Evolutionary conservation across 129 eudicot genomes (phyloP).

Genomic region (Flaveria linearis): DNA sequence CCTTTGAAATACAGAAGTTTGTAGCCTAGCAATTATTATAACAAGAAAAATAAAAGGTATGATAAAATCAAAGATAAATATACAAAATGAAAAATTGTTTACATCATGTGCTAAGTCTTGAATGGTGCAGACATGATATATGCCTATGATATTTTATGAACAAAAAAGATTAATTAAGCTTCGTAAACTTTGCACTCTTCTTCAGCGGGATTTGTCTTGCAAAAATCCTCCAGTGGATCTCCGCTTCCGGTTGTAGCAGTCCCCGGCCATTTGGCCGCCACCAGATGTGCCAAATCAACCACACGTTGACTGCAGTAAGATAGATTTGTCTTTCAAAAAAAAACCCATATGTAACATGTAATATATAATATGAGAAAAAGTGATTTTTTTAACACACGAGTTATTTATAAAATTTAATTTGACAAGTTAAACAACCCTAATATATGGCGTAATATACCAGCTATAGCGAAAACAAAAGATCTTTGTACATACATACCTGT

Average conservation of each 20-base stretch:
- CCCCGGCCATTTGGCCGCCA: slow-evolving; percentile 95
- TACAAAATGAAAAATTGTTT: background rate
- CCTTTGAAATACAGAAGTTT: no score
- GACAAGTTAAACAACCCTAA: no score
- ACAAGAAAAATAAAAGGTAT: no score
- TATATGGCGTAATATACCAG: background rate
- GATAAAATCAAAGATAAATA: no score
- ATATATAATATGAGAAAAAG: no score
- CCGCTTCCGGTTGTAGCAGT: slow-evolving; percentile 58
- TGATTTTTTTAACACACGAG: no score
- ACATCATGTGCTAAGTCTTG: background rate
- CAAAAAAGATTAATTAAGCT: slow-evolving; percentile 33
- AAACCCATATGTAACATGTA: no score
- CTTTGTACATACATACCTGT: slow-evolving; percentile 49
- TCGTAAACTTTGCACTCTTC: slow-evolving; percentile 95
- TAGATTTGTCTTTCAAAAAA: no score
- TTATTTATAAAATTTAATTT: no score
- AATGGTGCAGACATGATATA: background rate
- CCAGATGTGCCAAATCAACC: slow-evolving; percentile 91
- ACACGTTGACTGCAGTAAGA: slow-evolving; percentile 71
- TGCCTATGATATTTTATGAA: background rate
- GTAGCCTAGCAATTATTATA: no score
- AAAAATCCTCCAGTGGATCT: slow-evolving; percentile 89
- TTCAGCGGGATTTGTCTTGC: slow-evolving; percentile 78
- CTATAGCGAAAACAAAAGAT: background rate